Conservation (phyloP, 495 filamentous ascomycete species). For the Aspergillus campestris region DNA sequence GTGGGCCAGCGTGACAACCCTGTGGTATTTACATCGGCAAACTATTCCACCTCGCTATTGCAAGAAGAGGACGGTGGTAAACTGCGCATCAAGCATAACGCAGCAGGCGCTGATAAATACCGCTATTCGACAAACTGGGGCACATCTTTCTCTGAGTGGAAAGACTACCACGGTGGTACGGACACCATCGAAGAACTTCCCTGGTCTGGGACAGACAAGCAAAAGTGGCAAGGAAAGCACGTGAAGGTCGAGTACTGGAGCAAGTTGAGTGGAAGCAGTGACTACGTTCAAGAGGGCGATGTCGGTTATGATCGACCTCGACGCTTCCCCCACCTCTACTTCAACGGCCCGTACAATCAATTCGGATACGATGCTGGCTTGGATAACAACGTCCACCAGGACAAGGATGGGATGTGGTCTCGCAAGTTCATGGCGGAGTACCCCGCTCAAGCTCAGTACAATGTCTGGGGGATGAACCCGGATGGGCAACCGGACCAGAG, state of each 20-base stretch:
- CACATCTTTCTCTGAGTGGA: conserved; percentile 52
- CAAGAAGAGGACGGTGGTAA: conserved; percentile 28
- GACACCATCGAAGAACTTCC: conserved; percentile 32
- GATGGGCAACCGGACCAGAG: conserved; percentile 56
- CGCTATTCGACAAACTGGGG: conserved; percentile 58
- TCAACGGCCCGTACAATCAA: conserved; percentile 58
- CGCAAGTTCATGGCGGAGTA: conserved; percentile 58
- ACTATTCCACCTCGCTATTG: conserved; percentile 49
- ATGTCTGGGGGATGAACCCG: conserved; percentile 61
- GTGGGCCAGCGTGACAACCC: conserved; percentile 50
- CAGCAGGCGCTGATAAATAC: conserved; percentile 55
- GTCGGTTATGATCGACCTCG: conserved; percentile 35
- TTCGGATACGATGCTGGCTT: conserved; percentile 62
- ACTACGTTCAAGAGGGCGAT: conserved; percentile 58
- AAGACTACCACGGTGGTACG: conserved; percentile 43
- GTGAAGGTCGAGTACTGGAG: conserved; percentile 63
- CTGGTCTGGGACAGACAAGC: conserved; percentile 55
- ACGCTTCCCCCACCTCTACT: conserved; percentile 56
- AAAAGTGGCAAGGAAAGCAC: conserved; percentile 59
- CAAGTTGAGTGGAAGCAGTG: conserved; percentile 53
- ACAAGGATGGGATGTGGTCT: conserved; percentile 48
- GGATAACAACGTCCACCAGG: conserved; percentile 45
- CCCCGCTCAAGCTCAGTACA: conserved; percentile 56
- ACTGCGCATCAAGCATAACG: conserved; percentile 49
- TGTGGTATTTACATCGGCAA: conserved; percentile 49